phyloP scores from a whole-genome alignment of 2,329 filamentous ascomycete genomes.

The Lecanosticta acicola region DNA sequence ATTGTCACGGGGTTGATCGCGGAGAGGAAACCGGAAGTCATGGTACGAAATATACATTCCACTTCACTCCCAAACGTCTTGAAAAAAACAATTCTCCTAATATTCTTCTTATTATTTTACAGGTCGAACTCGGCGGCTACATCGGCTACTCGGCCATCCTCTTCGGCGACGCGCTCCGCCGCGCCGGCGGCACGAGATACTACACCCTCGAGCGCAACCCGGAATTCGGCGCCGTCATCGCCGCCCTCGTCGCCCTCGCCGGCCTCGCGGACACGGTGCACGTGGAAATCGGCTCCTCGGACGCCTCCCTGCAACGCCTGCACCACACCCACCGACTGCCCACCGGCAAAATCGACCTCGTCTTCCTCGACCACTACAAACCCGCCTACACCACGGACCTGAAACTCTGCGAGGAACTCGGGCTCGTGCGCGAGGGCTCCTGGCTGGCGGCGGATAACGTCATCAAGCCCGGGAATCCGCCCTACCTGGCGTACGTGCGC shows the following conservation, averaged over 20 bases:
- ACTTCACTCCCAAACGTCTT: slow-evolving; percentile 7
- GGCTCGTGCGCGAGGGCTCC: slow-evolving; percentile 57
- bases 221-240: slow-evolving; percentile 66
- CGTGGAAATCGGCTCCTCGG: slow-evolving; percentile 64
- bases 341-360: slow-evolving; percentile 58
- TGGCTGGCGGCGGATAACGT: slow-evolving; percentile 66
- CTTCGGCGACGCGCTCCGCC: slow-evolving; percentile 62
- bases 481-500: slow-evolving; percentile 65
- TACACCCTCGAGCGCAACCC: slow-evolving; percentile 68
- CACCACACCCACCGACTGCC: slow-evolving; percentile 49
- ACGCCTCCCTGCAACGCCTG: slow-evolving; percentile 59
- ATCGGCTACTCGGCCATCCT: slow-evolving; percentile 76
- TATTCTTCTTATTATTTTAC: background rate
- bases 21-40: slow-evolving; percentile 58
- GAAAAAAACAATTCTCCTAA: too few relatives aligned
- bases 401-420: slow-evolving; percentile 68
- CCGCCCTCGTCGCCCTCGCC: slow-evolving; percentile 65
- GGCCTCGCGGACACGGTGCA: slow-evolving; percentile 65
- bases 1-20: slow-evolving; percentile 65
- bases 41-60: too few relatives aligned
- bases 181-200: slow-evolving; percentile 60
- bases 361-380: slow-evolving; percentile 80
- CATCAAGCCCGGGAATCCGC: slow-evolving; percentile 65
- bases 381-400: slow-evolving; percentile 68
- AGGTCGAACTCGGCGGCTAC: slow-evolving; percentile 73